These are phyloP conservation scores for Trypanosoma platydactyli DNA, from an alignment of 208 protist species.

Conservation along the genomic window DNA sequence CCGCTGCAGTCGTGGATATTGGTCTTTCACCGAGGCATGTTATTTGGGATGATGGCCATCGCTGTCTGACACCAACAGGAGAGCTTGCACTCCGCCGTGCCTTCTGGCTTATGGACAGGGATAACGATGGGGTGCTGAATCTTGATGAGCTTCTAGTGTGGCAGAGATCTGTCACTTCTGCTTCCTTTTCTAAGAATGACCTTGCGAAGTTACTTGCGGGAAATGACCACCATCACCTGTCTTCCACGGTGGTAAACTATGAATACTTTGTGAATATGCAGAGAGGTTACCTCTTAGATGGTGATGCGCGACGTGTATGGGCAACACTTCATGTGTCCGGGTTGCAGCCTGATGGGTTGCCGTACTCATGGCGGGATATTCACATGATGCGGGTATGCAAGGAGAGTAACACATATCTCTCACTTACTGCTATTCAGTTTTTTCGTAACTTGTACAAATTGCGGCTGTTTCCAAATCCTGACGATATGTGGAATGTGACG, in stretches of 20 bases:
- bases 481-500: conserved; percentile 78
- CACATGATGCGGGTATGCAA: conserved; percentile 54
- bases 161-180: conserved; percentile 47
- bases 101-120: conserved; percentile 86
- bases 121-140: conserved; percentile 64
- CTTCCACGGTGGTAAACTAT: neutral
- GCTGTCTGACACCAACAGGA: conserved; percentile 56
- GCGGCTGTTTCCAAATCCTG: conserved; percentile 41
- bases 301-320: conserved; percentile 57
- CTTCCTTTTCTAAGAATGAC: conserved; percentile 38
- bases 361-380: conserved; percentile 84
- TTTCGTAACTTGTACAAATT: conserved; percentile 81
- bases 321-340: conserved; percentile 71
- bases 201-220: conserved; percentile 29
- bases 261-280: conserved; percentile 45
- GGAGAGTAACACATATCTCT: conserved; percentile 83
- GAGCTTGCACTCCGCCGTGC: conserved; percentile 56
- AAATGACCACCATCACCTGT: neutral
- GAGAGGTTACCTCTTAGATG: conserved; percentile 39
- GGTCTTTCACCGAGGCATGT: conserved; percentile 71
- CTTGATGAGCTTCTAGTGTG: conserved; percentile 65
- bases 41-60: conserved; percentile 57
- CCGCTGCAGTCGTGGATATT: conserved; percentile 35
- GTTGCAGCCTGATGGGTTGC: conserved; percentile 62
- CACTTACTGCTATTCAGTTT: conserved; percentile 74